Base-by-base conservation (phyloP, 495 filamentous ascomycete genomes). In the Penicillium dipodomyicola region DNA sequence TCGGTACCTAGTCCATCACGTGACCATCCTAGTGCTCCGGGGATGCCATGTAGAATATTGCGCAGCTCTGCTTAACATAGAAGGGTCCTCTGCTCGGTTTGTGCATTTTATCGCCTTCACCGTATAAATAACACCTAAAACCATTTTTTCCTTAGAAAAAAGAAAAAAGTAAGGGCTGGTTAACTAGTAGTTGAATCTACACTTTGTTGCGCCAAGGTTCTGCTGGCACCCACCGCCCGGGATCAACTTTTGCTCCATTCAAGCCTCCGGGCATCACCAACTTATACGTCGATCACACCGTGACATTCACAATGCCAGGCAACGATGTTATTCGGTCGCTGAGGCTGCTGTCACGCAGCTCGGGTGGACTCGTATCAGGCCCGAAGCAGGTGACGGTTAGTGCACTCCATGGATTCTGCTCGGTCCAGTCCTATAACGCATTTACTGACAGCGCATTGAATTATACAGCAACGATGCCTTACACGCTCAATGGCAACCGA, bases 401-500 rank as follows among this genome's bases (percentile, higher is more conserved):
- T 53, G 40, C 57, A 52, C 30, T 65, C 20, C 42, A 27, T 47
- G 52, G 40, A 47, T 39, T 19, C 15, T 47, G 25, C 39, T 40
- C 4, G 30, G 11, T 54, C 32, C 27, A 20, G 22, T 56, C 50
- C 29, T 20, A 45, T 19, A 37, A 46, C 8, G 52, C 46, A 57
- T 37, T 57, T 9, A 58, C 54, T 65, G 53, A 69, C 37, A 46
- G 44, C 46, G 17, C 35, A 37, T 60, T 42, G 45, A 46, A 53
- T 42, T 23, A 11, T 32, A 29, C 48, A 75, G 64, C 65, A 83
- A 76, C 80, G 78, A 80, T 82, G 77, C 67, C 72, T 84, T 44
- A 62, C 81, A 61, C 81, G 90, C 48, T 83, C 87, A 61, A 91
- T 96, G 84, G 86, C 90, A 2, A 95, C 92, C n/a, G 87, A 91